phyloP scores from a whole-genome alignment of 2,329 filamentous ascomycete genomes.

The Geosmithia putterillii region DNA sequence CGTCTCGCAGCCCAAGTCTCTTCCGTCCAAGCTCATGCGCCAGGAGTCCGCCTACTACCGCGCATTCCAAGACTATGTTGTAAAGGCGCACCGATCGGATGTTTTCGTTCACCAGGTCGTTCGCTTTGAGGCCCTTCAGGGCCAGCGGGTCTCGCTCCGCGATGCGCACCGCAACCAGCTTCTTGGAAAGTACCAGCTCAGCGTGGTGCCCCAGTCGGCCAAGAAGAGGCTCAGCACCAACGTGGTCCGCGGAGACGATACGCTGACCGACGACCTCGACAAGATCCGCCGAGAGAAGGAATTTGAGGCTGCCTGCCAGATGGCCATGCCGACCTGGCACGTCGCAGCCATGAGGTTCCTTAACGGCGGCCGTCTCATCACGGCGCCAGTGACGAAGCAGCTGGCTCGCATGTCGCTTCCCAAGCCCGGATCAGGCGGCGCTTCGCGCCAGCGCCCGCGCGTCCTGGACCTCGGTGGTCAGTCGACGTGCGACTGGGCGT shows the following conservation, averaged over 20 bases:
- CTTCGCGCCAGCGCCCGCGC: conserved; percentile 40
- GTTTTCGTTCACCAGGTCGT: conserved; percentile 75
- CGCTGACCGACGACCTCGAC: conserved; percentile 48
- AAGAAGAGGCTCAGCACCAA: conserved; percentile 63
- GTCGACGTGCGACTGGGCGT: conserved; percentile 84
- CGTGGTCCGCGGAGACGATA: conserved; percentile 59
- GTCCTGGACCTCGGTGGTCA: conserved; percentile 84
- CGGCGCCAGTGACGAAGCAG: conserved; percentile 50
- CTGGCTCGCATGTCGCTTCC: conserved; percentile 42
- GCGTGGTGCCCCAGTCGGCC: conserved; percentile 52
- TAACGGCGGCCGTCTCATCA: conserved; percentile 52
- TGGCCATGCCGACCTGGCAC: conserved; percentile 48
- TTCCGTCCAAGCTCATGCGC: conserved; percentile 38
- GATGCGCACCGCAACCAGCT: conserved; percentile 69
- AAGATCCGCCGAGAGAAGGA: conserved; percentile 63
- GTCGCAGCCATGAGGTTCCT: conserved; percentile 48
- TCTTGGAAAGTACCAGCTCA: conserved; percentile 73
- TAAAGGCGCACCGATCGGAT: conserved; percentile 55
- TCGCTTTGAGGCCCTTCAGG: conserved; percentile 80
- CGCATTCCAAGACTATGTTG: conserved; percentile 66
- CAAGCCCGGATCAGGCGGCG: conserved; percentile 27
- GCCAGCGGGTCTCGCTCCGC: conserved; percentile 63
- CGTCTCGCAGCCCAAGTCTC: conserved; percentile 31
- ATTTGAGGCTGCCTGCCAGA: conserved; percentile 65
- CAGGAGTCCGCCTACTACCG: conserved; percentile 77